These are phyloP conservation scores for Cyberlindnera mississippiensis DNA, from an alignment of 805 yeast species.

Conservation along the genomic window DNA sequence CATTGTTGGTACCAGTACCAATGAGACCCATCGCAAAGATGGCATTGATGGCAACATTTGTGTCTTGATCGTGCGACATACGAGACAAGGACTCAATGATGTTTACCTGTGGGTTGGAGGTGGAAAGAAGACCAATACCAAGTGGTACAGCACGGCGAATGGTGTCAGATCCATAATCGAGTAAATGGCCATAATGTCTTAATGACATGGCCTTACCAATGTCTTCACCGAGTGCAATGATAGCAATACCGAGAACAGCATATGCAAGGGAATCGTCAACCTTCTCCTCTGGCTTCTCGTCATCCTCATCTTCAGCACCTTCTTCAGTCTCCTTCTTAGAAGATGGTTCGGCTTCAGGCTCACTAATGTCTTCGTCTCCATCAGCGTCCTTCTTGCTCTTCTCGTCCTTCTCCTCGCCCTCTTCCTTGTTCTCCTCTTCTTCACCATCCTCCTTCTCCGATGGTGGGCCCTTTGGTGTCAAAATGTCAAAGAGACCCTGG, in stretches of 20 bases:
- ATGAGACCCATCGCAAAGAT: constrained; percentile 96
- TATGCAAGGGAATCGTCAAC: constrained; percentile 52
- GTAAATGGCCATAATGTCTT: constrained; percentile 94
- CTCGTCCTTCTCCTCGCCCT: constrained; percentile 34
- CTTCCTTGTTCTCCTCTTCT: constrained; percentile 49
- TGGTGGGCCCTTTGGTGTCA: constrained; percentile 65
- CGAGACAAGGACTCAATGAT: constrained; percentile 95
- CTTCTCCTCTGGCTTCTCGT: constrained; percentile 32
- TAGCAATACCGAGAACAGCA: constrained; percentile 91
- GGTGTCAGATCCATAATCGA: constrained; percentile 94
- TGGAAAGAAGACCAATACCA: constrained; percentile 94
- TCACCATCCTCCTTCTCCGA: constrained; percentile 54
- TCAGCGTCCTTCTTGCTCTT: constrained; percentile 25
- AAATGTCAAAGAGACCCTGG: constrained; percentile 84
- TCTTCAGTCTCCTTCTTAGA: constrained; percentile 8
- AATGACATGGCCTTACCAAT: constrained; percentile 96
- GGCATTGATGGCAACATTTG: constrained; percentile 91
- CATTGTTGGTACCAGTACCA: constrained; percentile 98
- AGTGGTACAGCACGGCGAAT: constrained; percentile 93
- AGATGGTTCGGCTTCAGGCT: background rate
- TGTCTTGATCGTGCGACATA: constrained; percentile 92
- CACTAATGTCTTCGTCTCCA: constrained; percentile 30
- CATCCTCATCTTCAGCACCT: constrained; percentile 29
- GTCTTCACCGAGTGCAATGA: constrained; percentile 96
- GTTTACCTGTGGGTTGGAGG: constrained; percentile 94